Conservation (phyloP, 176 grass and related monocot species). For the Chloris gayana region DNA sequence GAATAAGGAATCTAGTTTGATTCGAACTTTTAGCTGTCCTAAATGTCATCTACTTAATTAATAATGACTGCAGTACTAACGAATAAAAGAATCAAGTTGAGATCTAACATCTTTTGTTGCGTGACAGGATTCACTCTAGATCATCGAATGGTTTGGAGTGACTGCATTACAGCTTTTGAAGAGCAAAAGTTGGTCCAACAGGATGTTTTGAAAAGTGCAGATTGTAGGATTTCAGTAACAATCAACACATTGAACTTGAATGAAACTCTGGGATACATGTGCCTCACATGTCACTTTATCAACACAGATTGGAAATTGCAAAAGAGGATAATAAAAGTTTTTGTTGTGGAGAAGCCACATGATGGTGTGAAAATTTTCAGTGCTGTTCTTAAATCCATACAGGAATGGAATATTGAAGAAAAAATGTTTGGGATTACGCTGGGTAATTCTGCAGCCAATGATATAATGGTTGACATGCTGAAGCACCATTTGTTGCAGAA, state of each 20-base stretch:
- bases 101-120: not conserved
- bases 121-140: not conserved
- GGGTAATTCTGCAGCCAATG: not conserved
- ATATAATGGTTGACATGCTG: conserved; percentile 17
- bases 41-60: too few species aligned
- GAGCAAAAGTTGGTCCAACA: not conserved
- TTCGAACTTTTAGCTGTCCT: too few species aligned
- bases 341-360: not conserved
- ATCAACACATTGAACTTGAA: not conserved
- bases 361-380: not conserved
- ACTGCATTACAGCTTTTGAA: conserved; percentile 8
- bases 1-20: too few species aligned
- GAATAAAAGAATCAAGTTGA: not conserved
- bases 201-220: not conserved
- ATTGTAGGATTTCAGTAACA: not conserved
- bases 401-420: conserved; percentile 19
- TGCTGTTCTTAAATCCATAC: not conserved
- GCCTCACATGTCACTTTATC: conserved; percentile 19
- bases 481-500: not conserved
- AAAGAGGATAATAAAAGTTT: not conserved
- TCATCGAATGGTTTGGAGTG: conserved; percentile 3
- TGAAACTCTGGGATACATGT: conserved; percentile 12
- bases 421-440: not conserved
- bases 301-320: not conserved
- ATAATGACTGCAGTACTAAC: too few species aligned